Conservation (phyloP, 176 grass and related monocot species). For the Bothriochloa decipiens region DNA sequence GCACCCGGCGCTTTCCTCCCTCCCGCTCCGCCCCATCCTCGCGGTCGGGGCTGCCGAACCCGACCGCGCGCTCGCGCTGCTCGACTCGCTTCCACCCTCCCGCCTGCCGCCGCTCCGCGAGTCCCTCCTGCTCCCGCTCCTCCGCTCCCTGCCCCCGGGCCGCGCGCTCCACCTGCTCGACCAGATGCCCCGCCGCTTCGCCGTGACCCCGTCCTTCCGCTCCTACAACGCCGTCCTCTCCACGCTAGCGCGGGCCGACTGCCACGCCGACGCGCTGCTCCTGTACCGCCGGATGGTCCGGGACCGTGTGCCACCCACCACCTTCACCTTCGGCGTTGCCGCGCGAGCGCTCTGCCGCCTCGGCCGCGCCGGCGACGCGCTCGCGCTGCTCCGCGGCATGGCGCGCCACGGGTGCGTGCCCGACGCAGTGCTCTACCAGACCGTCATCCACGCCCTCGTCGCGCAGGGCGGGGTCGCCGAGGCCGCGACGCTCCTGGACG, state of each 20-base stretch:
- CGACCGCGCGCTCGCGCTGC: slow-evolving; percentile 43
- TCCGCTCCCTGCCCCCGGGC: slow-evolving; percentile 54
- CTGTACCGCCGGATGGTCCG: slow-evolving; percentile 71
- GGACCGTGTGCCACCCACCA: slow-evolving; percentile 66
- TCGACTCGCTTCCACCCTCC: slow-evolving; percentile 48
- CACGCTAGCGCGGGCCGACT: slow-evolving; percentile 56
- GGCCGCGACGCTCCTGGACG: slow-evolving; percentile 68
- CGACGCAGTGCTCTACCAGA: slow-evolving; percentile 80
- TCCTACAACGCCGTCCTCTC: slow-evolving; percentile 73
- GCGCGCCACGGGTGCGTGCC: slow-evolving; percentile 78
- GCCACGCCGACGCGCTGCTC: slow-evolving; percentile 50
- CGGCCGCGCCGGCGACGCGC: slow-evolving; percentile 61
- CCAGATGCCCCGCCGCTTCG: slow-evolving; percentile 60
- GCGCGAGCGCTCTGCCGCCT: slow-evolving; percentile 67
- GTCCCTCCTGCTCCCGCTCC: slow-evolving; percentile 50
- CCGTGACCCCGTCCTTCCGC: slow-evolving; percentile 65
- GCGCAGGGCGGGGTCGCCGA: slow-evolving; percentile 57
- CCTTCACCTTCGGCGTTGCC: slow-evolving; percentile 67
- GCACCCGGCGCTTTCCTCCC: slow-evolving; percentile 56
- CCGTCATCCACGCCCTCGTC: slow-evolving; percentile 65
- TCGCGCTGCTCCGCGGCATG: slow-evolving; percentile 67
- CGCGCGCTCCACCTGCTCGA: slow-evolving; percentile 79
- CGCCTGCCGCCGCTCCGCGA: slow-evolving; percentile 58
- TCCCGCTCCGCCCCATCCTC: slow-evolving; percentile 64
- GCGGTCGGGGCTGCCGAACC: slow-evolving; percentile 38